phyloP scores from a whole-genome alignment of 140 eudicot species.

The Erigeron philadelphicus region DNA sequence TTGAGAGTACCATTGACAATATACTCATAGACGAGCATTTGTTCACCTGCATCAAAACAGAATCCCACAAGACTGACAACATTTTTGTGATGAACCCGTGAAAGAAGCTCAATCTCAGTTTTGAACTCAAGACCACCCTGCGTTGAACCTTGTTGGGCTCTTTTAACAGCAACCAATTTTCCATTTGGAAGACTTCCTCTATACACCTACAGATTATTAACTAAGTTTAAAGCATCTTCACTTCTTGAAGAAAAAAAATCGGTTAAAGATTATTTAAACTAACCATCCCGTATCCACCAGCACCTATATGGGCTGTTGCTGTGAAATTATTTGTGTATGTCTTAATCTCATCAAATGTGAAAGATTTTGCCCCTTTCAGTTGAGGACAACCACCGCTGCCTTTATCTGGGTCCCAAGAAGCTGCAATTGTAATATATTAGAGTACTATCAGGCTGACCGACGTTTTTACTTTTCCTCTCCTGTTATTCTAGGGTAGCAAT shows the following conservation, averaged over 20 bases:
- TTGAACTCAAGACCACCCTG: slow-evolving; percentile 67
- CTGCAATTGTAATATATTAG: slow-evolving; percentile 33
- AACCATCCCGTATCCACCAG: slow-evolving; percentile 93
- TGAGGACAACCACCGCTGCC: slow-evolving; percentile 53
- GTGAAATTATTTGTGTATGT: slow-evolving; percentile 60
- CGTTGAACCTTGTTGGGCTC: slow-evolving; percentile 59
- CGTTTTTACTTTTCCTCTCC: background rate
- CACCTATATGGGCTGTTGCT: slow-evolving; percentile 51
- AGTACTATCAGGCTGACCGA: background rate
- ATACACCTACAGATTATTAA: slow-evolving; percentile 46
- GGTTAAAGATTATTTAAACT: slow-evolving; percentile 8
- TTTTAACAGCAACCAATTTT: slow-evolving; percentile 63
- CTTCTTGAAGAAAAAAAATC: background rate
- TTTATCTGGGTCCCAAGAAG: slow-evolving; percentile 59
- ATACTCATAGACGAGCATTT: slow-evolving; percentile 62
- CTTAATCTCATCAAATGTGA: slow-evolving; percentile 76
- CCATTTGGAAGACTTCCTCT: slow-evolving; percentile 68
- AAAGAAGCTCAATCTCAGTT: slow-evolving; percentile 78
- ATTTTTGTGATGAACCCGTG: slow-evolving; percentile 83
- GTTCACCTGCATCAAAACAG: slow-evolving; percentile 66
- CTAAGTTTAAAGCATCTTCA: slow-evolving; percentile 11
- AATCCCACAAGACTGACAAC: slow-evolving; percentile 71
- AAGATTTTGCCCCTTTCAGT: slow-evolving; percentile 60
- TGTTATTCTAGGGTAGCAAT: background rate
- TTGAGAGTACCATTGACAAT: slow-evolving; percentile 55